phyloP scores from a whole-genome alignment of 176 grass and related monocot species.

The Poa pratensis region DNA sequence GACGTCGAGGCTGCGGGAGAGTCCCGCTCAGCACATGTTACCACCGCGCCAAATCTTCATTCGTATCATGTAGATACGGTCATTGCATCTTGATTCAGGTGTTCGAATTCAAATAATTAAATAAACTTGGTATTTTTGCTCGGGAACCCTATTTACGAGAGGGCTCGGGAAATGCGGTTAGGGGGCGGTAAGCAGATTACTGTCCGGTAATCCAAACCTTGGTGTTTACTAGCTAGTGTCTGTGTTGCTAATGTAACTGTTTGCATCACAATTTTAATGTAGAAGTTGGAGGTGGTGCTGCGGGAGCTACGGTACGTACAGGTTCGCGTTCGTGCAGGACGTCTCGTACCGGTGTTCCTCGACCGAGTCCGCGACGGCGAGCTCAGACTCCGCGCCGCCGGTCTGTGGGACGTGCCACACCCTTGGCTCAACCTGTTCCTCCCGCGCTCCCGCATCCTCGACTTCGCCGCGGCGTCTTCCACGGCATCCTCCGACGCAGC shows the following conservation, averaged over 20 bases:
- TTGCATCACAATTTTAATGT: too few relatives aligned
- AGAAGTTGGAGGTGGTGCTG: conserved; percentile 54
- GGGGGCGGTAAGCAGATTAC: too few relatives aligned
- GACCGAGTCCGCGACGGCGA: conserved; percentile 63
- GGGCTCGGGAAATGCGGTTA: too few relatives aligned
- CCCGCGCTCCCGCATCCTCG: conserved; percentile 63
- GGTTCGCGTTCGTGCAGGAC: conserved; percentile 58
- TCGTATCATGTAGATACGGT: too few relatives aligned
- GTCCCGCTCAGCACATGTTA: too few relatives aligned
- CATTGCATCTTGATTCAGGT: too few relatives aligned
- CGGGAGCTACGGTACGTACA: conserved; percentile 49
- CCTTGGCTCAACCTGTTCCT: conserved; percentile 88
- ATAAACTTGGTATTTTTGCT: too few relatives aligned
- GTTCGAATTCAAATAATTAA: too few relatives aligned
- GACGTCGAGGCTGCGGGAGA: too few relatives aligned
- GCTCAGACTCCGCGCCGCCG: conserved; percentile 51
- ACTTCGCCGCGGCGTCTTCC: conserved; percentile 68
- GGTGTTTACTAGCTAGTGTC: too few relatives aligned
- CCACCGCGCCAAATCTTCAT: too few relatives aligned
- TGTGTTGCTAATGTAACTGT: not conserved
- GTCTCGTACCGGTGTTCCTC: conserved; percentile 65
- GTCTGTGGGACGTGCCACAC: conserved; percentile 72
- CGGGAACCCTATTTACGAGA: too few relatives aligned
- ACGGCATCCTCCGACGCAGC: conserved; percentile 49
- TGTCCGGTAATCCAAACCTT: conserved; percentile 21